These are phyloP conservation scores for Saccharum hybrid DNA, from an alignment of 202 grass and related monocot genomes.

Conservation along the genomic window DNA sequence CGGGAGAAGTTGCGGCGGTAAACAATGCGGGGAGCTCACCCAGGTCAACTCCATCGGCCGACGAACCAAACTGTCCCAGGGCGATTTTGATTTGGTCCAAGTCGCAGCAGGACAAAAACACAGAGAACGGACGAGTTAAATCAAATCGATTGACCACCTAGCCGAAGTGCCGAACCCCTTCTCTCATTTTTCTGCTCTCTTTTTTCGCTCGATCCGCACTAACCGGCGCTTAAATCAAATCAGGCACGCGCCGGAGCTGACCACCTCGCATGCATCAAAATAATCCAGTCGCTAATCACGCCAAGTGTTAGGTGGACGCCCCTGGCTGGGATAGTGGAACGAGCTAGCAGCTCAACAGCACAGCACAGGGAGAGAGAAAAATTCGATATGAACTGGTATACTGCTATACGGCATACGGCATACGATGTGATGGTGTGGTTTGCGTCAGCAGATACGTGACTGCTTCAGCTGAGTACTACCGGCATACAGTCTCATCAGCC, in stretches of 20 bases:
- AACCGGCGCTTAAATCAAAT: not conserved
- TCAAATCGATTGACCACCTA: constrained; percentile 27
- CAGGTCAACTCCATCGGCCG: constrained; percentile 24
- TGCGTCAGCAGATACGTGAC: constrained; percentile 2
- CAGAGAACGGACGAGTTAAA: not conserved
- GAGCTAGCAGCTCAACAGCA: not conserved
- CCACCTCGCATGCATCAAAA: not conserved
- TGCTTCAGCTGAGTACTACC: not conserved
- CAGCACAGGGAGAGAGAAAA: not conserved
- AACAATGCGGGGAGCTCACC: not conserved
- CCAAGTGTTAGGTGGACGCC: constrained; percentile 5
- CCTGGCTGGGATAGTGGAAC: not conserved
- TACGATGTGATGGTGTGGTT: not conserved
- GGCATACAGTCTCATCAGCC: too few species aligned
- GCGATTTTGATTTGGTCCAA: constrained; percentile 15
- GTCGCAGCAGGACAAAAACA: not conserved
- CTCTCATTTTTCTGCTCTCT: not conserved
- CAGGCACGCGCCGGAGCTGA: constrained; percentile 15
- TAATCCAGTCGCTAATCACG: constrained; percentile 32
- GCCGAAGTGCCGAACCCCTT: not conserved
- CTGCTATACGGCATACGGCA: not conserved
- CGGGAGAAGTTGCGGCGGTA: constrained; percentile 22
- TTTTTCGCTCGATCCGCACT: constrained; percentile 51
- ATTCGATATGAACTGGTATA: not conserved
- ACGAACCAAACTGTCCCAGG: not conserved